Evolutionary conservation across 1,284 basidiomycete genomes (phyloP), one percentile per base, ranked within the genome.

Genomic region (Naganishia cerealis): DNA sequence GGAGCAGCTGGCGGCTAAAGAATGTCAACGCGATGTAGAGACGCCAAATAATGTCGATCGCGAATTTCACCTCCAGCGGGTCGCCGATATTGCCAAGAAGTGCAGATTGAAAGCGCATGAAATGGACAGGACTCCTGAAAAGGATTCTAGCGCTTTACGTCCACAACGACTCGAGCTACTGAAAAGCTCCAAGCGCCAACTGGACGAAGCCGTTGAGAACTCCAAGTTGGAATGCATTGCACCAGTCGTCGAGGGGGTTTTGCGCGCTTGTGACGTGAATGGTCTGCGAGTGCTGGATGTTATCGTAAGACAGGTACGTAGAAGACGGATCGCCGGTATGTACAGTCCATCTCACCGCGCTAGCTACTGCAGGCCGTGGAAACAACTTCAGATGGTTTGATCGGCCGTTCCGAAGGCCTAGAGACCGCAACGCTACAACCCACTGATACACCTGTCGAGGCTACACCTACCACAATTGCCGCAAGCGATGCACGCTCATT

Each of bases 1-100:
- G 2, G 72, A 72, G 21, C 73, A 73, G 29, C 71, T 87, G 26
- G 72, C 72, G n/a, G 72, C 70, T 3, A n/a, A 72, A 67, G 48
- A 74, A 63, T 29, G 72, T 67, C 67, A 33, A 46, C 54, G 57
- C 1, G 69, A 67, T 38, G 15, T 3, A 6, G 46, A 24, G 21
- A 24, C 15, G 21, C 3, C 16, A 39, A 69, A 67, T 43, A 59
- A 33, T n/a, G 50, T 54, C 18, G 67, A 38, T 3, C 21, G 56
- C 13, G 61, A 67, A 39, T 21, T 40, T 5, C 42, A 58, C 3
- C 16, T 65, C 21, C 43, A 24, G n/a, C 18, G 26, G 7, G 43
- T 54, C 38, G 29, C 39, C 9, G 26, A 40, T 18, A 26, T 56
- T 24, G 67, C n/a, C 18, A 26, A 48, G 1, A 15, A 18, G 8